Evolutionary conservation across 192 early-diverging fungal species (phyloP).

Genomic region (Coemansia sp.): DNA sequence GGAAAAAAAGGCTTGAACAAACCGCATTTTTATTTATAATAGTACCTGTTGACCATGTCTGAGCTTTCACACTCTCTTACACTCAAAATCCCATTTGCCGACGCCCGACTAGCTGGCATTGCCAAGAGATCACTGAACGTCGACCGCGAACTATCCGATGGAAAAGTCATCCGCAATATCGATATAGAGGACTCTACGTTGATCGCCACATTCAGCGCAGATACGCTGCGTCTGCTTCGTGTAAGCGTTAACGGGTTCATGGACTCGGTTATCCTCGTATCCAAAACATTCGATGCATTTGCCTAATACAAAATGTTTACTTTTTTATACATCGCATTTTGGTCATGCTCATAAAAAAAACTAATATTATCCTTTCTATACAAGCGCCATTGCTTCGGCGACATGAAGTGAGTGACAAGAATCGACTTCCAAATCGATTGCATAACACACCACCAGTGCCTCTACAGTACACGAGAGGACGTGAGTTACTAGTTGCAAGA

Average conservation of each 20-base stretch:
- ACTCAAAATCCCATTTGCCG: slow-evolving; percentile 28
- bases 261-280: slow-evolving; percentile 49
- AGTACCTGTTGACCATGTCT: background rate
- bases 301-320: background rate
- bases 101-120: slow-evolving; percentile 21
- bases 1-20: background rate
- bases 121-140: slow-evolving; percentile 29
- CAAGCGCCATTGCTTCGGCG: slow-evolving; percentile 34
- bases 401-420: slow-evolving; percentile 50
- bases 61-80: slow-evolving; percentile 27
- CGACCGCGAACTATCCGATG: slow-evolving; percentile 36
- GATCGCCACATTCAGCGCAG: slow-evolving; percentile 21
- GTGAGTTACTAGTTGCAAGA: slow-evolving; percentile 47
- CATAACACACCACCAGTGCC: slow-evolving; percentile 49
- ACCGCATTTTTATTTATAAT: background rate
- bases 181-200: slow-evolving; percentile 1
- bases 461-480: slow-evolving; percentile 47
- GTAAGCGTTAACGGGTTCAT: slow-evolving; percentile 51
- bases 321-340: background rate
- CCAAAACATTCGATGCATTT: slow-evolving; percentile 43
- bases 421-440: slow-evolving; percentile 43
- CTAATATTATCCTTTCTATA: background rate
- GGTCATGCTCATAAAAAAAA: background rate
- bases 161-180: slow-evolving; percentile 23
- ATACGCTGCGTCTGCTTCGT: slow-evolving; percentile 31